phyloP scores from a whole-genome alignment of 2,329 filamentous ascomycete genomes.

The Fusarium tanahbumbuense region DNA sequence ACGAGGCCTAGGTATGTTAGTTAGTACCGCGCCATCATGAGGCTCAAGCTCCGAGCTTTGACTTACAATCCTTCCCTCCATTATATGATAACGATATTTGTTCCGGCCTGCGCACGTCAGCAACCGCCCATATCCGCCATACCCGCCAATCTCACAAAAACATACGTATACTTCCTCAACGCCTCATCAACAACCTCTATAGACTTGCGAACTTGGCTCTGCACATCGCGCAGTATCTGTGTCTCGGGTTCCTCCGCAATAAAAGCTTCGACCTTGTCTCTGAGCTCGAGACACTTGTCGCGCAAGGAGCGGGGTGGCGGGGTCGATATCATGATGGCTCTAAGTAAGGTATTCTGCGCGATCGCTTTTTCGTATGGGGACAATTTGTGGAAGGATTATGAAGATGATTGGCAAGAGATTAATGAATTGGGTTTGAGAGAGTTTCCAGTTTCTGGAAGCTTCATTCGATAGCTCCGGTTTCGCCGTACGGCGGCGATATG shows the following conservation, averaged over 20 bases:
- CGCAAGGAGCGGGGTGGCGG: constrained; percentile 47
- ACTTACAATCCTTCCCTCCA: constrained; percentile 86
- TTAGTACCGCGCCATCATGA: no score
- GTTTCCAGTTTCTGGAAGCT: constrained; percentile 14
- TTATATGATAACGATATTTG: constrained; percentile 95
- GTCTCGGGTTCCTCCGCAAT: constrained; percentile 69
- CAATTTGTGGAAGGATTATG: not conserved
- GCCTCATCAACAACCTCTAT: constrained; percentile 81
- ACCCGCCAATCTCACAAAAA: not conserved
- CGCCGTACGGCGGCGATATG: constrained; percentile 27
- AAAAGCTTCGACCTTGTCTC: constrained; percentile 72
- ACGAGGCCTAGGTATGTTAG: constrained; percentile 69
- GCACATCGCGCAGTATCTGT: constrained; percentile 70
- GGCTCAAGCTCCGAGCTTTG: not conserved
- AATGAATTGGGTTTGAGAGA: not conserved
- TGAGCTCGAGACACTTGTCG: constrained; percentile 64
- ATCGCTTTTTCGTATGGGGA: not conserved
- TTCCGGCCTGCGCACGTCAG: constrained; percentile 66
- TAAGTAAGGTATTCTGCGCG: not conserved
- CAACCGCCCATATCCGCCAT: not conserved
- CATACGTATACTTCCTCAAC: constrained; percentile 77
- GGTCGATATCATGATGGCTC: constrained; percentile 36
- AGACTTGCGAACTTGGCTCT: constrained; percentile 78
- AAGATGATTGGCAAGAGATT: not conserved
- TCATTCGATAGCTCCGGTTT: constrained; percentile 32